phyloP scores from a whole-genome alignment of 805 yeast species.

The Ogataea parapolymorpha region DNA sequence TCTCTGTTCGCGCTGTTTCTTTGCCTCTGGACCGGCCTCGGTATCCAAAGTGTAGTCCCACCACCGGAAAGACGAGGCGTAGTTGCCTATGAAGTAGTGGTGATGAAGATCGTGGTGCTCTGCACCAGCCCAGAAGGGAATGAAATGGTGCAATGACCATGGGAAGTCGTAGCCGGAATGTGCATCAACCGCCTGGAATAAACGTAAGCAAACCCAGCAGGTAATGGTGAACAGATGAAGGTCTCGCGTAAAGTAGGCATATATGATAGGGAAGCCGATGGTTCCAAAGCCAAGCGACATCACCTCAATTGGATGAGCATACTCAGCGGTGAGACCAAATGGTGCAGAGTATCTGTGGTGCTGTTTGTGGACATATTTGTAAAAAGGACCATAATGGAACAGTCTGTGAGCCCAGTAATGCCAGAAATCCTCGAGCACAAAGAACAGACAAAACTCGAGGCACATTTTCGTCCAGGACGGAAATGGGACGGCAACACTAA shows the following conservation, averaged over 20 bases:
- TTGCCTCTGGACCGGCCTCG: slow-evolving; percentile 55
- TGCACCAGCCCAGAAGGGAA: slow-evolving; percentile 68
- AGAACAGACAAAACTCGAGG: slow-evolving; percentile 46
- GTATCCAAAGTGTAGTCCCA: slow-evolving; percentile 52
- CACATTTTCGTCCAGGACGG: slow-evolving; percentile 42
- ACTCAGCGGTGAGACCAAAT: slow-evolving; percentile 59
- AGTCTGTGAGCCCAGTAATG: slow-evolving; percentile 59
- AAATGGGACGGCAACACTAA: slow-evolving; percentile 51
- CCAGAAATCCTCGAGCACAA: slow-evolving; percentile 56
- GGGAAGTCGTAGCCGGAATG: slow-evolving; percentile 65
- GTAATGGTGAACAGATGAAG: slow-evolving; percentile 54
- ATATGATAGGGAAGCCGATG: slow-evolving; percentile 57
- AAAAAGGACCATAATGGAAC: slow-evolving; percentile 54
- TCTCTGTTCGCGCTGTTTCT: slow-evolving; percentile 43
- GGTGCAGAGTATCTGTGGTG: slow-evolving; percentile 64
- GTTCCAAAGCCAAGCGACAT: slow-evolving; percentile 57
- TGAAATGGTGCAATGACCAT: slow-evolving; percentile 51
- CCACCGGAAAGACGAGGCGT: slow-evolving; percentile 57
- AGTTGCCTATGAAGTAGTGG: slow-evolving; percentile 57
- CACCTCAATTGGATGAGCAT: slow-evolving; percentile 59
- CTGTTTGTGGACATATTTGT: slow-evolving; percentile 56
- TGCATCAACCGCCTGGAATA: slow-evolving; percentile 58
- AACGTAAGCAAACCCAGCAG: slow-evolving; percentile 49
- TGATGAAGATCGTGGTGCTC: slow-evolving; percentile 62
- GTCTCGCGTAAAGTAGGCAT: slow-evolving; percentile 43